A percentile compares a stretch with the other conserved stretches of the same genome.
Conservation (phyloP, 805 yeast species). For the Hanseniaspora thailandica region DNA sequence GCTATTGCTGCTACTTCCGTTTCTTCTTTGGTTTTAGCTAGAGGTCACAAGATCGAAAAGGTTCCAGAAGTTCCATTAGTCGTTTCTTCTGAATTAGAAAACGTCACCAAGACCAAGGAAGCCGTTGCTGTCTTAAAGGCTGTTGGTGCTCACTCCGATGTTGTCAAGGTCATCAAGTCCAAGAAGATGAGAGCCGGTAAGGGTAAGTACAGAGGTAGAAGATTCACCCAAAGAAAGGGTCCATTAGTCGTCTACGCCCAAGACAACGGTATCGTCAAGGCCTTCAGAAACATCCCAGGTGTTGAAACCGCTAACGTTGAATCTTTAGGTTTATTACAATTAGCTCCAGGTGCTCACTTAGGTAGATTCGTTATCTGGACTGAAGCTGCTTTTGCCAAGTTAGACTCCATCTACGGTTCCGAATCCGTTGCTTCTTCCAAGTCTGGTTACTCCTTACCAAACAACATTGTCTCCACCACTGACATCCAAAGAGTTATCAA, state of each 20-base stretch:
- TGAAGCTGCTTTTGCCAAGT: constrained; percentile 91
- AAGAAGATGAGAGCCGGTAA: constrained; percentile 99
- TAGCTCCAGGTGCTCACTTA: constrained; percentile 99
- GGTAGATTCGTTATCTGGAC: constrained; percentile 99
- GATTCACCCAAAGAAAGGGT: constrained; percentile 99
- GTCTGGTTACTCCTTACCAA: constrained; percentile 84
- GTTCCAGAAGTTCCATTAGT: constrained; percentile 98
- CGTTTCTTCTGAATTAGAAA: constrained; percentile 84
- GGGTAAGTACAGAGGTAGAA: constrained; percentile 99
- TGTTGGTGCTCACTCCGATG: constrained; percentile 97
- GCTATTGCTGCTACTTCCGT: constrained; percentile 99
- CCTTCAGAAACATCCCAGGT: constrained; percentile 99
- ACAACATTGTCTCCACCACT: constrained; percentile 87
- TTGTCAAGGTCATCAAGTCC: constrained; percentile 94
- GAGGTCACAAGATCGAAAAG: constrained; percentile 99
- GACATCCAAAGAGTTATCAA: constrained; percentile 95
- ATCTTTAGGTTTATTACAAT: constrained; percentile 88
- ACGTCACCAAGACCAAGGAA: constrained; percentile 92
- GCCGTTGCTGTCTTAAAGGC: constrained; percentile 97
- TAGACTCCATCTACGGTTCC: constrained; percentile 95
- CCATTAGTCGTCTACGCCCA: constrained; percentile 96
- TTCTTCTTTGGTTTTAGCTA: constrained; percentile 94
- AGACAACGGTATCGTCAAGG: constrained; percentile 96
- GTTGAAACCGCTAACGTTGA: constrained; percentile 92
- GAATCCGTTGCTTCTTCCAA: constrained; percentile 73